Percentiles rank a stretch among this genome's conserved stretches.
These are phyloP conservation scores for Epicoccum nigrum DNA, from an alignment of 2,329 filamentous ascomycete species.

Conservation along the genomic window DNA sequence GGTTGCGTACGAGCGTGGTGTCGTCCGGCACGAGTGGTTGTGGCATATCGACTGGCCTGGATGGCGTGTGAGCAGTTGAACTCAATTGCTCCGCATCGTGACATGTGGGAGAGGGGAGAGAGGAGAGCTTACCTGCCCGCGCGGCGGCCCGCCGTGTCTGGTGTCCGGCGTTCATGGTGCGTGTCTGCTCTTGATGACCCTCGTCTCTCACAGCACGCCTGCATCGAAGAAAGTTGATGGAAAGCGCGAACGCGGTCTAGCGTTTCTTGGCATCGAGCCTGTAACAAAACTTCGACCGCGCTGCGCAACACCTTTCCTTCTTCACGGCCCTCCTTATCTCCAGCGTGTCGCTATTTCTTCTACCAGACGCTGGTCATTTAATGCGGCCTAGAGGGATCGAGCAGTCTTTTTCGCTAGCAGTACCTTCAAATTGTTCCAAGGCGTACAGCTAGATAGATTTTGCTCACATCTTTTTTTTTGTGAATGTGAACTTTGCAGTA, in stretches of 20 bases:
- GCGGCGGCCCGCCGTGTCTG: slow-evolving; percentile 53
- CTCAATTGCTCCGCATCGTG: not conserved
- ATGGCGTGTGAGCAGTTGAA: slow-evolving; percentile 39
- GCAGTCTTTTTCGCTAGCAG: slow-evolving; percentile 99
- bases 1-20: slow-evolving; percentile 46
- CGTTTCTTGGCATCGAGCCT: not conserved
- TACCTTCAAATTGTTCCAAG: slow-evolving; percentile 76
- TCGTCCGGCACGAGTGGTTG: slow-evolving; percentile 53
- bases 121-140: slow-evolving; percentile 42
- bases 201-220: not conserved
- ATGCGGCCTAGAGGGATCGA: slow-evolving; percentile 79
- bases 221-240: slow-evolving; percentile 36
- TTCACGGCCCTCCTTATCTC: slow-evolving; percentile 87
- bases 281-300: slow-evolving; percentile 26
- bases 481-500: not conserved
- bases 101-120: no score
- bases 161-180: slow-evolving; percentile 50
- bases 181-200: slow-evolving; percentile 3
- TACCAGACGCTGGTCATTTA: slow-evolving; percentile 80
- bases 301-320: slow-evolving; percentile 50
- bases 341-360: slow-evolving; percentile 67
- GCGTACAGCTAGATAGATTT: slow-evolving; percentile 96
- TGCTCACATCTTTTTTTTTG: slow-evolving; percentile 69
- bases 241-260: slow-evolving; percentile 4
- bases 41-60: slow-evolving; percentile 53